phyloP scores from a whole-genome alignment of 352 stramenopile genomes.

The Phytophthora brassicae region DNA sequence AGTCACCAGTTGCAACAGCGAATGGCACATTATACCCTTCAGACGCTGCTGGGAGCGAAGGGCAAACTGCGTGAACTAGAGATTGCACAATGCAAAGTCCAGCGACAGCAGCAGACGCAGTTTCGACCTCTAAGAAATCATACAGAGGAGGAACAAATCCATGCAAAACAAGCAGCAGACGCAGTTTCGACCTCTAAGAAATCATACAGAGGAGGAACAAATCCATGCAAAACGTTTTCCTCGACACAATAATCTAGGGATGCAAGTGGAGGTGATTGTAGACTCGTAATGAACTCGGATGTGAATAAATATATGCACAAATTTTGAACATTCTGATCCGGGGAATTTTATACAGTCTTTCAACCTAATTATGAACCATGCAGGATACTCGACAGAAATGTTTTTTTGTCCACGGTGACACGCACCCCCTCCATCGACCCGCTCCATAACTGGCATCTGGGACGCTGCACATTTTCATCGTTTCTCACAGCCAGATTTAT shows the following conservation, averaged over 20 bases:
- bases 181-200: background rate
- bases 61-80: slow-evolving; percentile 65
- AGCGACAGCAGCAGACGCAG: slow-evolving; percentile 5
- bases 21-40: slow-evolving; percentile 79
- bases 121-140: background rate
- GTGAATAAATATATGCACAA: background rate
- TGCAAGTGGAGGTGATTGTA: slow-evolving; percentile 9
- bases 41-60: slow-evolving; percentile 58
- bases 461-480: too few relatives aligned
- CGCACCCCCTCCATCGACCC: too few relatives aligned
- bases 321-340: background rate
- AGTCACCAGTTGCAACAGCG: slow-evolving; percentile 69
- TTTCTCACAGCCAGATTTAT: too few relatives aligned
- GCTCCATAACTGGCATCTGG: too few relatives aligned
- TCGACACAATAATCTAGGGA: background rate
- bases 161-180: background rate
- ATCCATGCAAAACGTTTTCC: background rate
- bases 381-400: too few relatives aligned
- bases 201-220: background rate
- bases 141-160: background rate
- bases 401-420: too few relatives aligned
- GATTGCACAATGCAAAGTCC: slow-evolving; percentile 38
- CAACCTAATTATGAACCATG: too few relatives aligned
- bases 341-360: too few relatives aligned
- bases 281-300: slow-evolving; percentile 4